Evolutionary conservation across 2,329 filamentous ascomycete species (phyloP).

Genomic region (Neurospora crassa): DNA sequence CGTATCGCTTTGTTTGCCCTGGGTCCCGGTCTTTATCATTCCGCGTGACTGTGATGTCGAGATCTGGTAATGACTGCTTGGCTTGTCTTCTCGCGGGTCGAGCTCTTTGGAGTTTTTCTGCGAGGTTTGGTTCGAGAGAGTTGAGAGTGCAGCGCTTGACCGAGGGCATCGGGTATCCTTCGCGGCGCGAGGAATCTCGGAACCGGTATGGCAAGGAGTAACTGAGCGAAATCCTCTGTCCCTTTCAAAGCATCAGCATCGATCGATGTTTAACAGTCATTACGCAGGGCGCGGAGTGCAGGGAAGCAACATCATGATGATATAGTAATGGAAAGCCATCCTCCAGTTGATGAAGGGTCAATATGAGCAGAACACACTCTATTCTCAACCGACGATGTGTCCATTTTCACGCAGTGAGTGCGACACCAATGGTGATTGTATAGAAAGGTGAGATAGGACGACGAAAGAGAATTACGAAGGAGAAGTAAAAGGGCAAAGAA

Average conservation of each 20-base stretch:
- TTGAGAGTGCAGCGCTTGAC: background rate
- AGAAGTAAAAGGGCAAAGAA: background rate
- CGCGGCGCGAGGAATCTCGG: background rate
- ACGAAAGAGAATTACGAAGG: background rate
- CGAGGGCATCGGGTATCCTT: background rate
- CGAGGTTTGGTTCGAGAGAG: background rate
- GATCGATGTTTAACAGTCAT: background rate
- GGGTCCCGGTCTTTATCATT: accelerated
- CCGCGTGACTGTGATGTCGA: background rate
- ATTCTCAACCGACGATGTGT: background rate
- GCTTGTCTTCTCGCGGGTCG: background rate
- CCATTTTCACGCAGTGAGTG: background rate
- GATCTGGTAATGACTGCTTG: background rate
- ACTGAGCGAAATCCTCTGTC: background rate
- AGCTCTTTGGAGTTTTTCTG: background rate
- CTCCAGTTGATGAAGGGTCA: background rate
- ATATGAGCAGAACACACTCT: background rate
- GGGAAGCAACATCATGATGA: background rate
- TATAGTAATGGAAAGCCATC: background rate
- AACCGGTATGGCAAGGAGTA: background rate
- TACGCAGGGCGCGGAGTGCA: no score
- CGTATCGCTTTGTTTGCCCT: background rate
- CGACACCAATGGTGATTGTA: background rate
- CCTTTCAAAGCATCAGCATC: background rate
- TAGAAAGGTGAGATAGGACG: background rate